Evolutionary conservation across 2,329 filamentous ascomycete species (phyloP).

Genomic region (Fusarium praegraminearum): DNA sequence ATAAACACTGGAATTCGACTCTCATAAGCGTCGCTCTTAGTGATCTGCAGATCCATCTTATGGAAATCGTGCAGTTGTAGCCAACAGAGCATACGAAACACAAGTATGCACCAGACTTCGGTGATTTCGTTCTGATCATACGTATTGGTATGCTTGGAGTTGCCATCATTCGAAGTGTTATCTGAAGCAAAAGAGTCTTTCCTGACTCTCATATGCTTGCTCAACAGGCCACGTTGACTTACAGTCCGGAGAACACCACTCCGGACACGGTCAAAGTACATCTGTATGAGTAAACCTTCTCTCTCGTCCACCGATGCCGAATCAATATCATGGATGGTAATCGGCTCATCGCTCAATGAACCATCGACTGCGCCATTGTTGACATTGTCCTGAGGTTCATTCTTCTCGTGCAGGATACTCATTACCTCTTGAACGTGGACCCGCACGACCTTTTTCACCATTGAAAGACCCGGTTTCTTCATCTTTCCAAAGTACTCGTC

Average conservation of each 20-base stretch:
- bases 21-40: slow-evolving; percentile 51
- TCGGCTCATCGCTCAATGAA: background rate
- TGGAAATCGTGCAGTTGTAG: slow-evolving; percentile 55
- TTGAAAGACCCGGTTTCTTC: slow-evolving; percentile 7
- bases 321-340: slow-evolving; percentile 32
- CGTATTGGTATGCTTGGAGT: background rate
- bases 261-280: slow-evolving; percentile 33
- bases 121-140: slow-evolving; percentile 8
- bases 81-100: slow-evolving; percentile 56
- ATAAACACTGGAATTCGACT: slow-evolving; percentile 55
- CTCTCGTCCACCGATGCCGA: slow-evolving; percentile 24
- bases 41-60: slow-evolving; percentile 51
- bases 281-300: slow-evolving; percentile 24
- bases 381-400: background rate
- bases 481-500: slow-evolving; percentile 26
- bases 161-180: background rate
- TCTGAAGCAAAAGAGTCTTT: background rate
- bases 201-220: slow-evolving; percentile 17
- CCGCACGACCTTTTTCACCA: slow-evolving; percentile 30
- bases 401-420: slow-evolving; percentile 20
- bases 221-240: slow-evolving; percentile 4
- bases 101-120: slow-evolving; percentile 51
- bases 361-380: background rate
- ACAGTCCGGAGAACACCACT: slow-evolving; percentile 16
- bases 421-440: slow-evolving; percentile 36